Base-by-base conservation (phyloP, 2,329 filamentous ascomycete species). In the Chrysosphaeria jannelii region DNA sequence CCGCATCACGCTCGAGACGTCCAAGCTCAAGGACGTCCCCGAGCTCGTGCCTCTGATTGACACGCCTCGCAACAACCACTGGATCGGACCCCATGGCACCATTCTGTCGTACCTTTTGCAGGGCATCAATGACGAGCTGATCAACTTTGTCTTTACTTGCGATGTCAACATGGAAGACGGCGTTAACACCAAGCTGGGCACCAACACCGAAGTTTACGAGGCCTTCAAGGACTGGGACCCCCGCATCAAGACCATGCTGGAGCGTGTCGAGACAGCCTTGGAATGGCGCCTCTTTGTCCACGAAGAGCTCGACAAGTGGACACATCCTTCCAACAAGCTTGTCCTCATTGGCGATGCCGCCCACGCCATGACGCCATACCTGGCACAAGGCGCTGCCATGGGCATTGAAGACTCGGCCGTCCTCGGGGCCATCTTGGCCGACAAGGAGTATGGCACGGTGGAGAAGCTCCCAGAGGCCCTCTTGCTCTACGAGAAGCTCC, bases 61-160 rank as follows among this genome's bases (percentile, higher is more conserved):
- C 11, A 39, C 50, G 17, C 50, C 51, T 6, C 46, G 51, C 25
- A 50, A 55, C 8, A 51, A 51, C 30, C 53, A 53, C 31, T 55
- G 51, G 51, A 40, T 55, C 24, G 51, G 51, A 0, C 53, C 53
- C 1, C 45, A 46, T 28, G 47, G 23, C 8, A 27, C 25, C n/a
- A 23, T 28, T 6, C 14, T 27, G 10, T 24, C 23, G 19, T 27
- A 28, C 15, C 23, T 29, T 13, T 16, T 29, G 3, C 9, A 26
- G 14, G 28, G 28, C 14, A 13, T 28, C n/a, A 20, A 20, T 22
- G 23, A 29, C 23, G 23, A 25, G 5, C 26, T 29, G 10, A 14
- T 28, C 23, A 29, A 29, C 23, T 26, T 29, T 21, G 28, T 29
- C 21, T 28, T 29, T 13, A 28, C 26, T 4, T 29, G 28, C 23